Evolutionary conservation across 169 alveolate species (phyloP).

Genomic region (Fabrea salina): DNA sequence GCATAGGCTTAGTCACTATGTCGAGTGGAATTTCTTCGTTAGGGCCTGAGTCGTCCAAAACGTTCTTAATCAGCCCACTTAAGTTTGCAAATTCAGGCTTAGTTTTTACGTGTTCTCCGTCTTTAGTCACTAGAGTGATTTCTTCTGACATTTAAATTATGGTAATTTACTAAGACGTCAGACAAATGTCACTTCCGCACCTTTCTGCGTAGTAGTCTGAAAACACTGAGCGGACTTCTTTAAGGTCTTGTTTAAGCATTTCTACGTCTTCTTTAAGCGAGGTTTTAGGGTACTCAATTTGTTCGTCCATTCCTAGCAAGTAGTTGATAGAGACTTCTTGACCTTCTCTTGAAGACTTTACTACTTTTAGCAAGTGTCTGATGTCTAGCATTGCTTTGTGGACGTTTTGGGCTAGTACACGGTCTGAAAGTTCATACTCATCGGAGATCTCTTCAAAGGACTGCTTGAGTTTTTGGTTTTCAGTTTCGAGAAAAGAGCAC

Average conservation of each 20-base stretch:
- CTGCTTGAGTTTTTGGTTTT: neutral
- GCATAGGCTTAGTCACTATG: neutral
- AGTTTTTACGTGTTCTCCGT: slow-evolving; percentile 10
- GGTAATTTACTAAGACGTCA: neutral
- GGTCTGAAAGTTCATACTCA: no score
- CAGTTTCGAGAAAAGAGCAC: neutral
- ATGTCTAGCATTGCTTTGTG: neutral
- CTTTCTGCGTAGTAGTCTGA: neutral
- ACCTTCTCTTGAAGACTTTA: neutral
- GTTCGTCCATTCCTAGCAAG: neutral
- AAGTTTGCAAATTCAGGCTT: neutral
- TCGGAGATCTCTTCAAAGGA: no score
- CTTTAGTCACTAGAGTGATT: slow-evolving; percentile 29
- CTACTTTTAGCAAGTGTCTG: neutral
- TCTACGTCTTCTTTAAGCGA: neutral
- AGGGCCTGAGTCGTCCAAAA: slow-evolving; percentile 12
- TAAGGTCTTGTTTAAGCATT: neutral
- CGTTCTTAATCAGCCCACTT: neutral
- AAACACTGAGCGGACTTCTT: neutral
- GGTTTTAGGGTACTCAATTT: no score
- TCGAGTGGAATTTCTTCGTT: slow-evolving; percentile 37
- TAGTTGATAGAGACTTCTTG: neutral
- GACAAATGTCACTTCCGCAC: neutral
- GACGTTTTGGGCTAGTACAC: no score
- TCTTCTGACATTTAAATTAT: no score